Base-by-base conservation (phyloP, 2,329 filamentous ascomycete genomes). In the Ceratocystis lukuohia region DNA sequence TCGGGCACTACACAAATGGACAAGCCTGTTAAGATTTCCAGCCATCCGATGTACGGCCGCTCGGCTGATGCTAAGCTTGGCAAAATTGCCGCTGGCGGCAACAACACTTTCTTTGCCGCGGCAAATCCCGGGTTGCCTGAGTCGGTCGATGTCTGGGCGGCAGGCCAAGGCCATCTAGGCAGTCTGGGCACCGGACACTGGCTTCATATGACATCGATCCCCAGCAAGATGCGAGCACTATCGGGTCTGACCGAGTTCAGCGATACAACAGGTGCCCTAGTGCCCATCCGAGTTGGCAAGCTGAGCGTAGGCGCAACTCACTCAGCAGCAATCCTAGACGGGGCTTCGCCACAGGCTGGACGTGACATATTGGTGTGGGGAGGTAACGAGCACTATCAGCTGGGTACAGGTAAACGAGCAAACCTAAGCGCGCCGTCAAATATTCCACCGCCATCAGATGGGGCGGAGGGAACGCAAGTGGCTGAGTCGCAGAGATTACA, bases 351-450 rank as follows among this genome's bases (percentile, higher is more conserved):
- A 6, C 48, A 57, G 17, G 48, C 85, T 65, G 94, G 94, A 62
- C 85, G 88, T 3, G 94, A 97, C 74, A 86, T 92, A 37, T 75
- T 97, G 1, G 95, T 90, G 80, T 99, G 92, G 90, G 94, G 94
- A 69, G 91, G 91, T 65, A 99, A 97, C 72, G 92, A 97, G 77
- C 84, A 87, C 74, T 96, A 88, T 75, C 94, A 99, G 76, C 83
- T 99, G 30, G 94, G 94, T 12, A 96, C 88, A 0, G 92, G 94
- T 33, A 95, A 88, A 79, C 80, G 93, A 69, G 94, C 84, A 72
- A 97, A 97, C 72, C 73, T 88, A 8, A 83, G 84, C 64, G 80
- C 82, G 12, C 94, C 94, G 1, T 80, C 81, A 1, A 93, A 96
- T 73, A 91, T 96, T 65, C 84, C 85, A 41, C 88, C 90, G 15